These are phyloP conservation scores for Fusarium kyushuense DNA, from an alignment of 2,329 filamentous ascomycete species.

Conservation along the genomic window DNA sequence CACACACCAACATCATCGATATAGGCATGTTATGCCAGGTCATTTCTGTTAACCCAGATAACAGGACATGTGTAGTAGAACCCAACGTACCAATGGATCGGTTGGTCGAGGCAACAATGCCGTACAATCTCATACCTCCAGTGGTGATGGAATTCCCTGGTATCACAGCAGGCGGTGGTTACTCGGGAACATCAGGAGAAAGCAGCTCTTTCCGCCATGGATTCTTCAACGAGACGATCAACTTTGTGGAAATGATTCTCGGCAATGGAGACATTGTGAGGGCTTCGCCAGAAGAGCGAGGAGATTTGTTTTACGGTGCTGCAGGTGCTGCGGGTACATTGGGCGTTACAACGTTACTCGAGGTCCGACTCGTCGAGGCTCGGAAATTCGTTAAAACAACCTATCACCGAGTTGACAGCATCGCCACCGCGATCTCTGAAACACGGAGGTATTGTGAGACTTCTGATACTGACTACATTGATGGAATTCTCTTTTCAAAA, in stretches of 20 bases:
- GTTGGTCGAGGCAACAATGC: conserved; percentile 68
- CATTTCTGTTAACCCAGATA: conserved; percentile 11
- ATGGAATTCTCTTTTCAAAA: conserved; percentile 67
- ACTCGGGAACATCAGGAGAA: conserved; percentile 74
- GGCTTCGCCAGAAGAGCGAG: conserved; percentile 59
- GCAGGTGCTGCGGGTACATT: conserved; percentile 71
- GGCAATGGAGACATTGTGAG: conserved; percentile 66
- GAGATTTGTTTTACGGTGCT: conserved; percentile 69
- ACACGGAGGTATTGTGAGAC: conserved; percentile 48
- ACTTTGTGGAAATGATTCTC: conserved; percentile 72
- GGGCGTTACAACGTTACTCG: conserved; percentile 70
- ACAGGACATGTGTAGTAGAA: conserved; percentile 62
- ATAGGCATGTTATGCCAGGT: conserved; percentile 40
- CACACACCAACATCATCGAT: conserved; percentile 31
- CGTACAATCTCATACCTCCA: conserved; percentile 67
- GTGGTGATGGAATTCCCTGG: conserved; percentile 80
- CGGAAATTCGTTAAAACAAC: conserved; percentile 67
- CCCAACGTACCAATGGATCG: conserved; percentile 77
- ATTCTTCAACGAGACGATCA: conserved; percentile 73
- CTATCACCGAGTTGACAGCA: conserved; percentile 61
- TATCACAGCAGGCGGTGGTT: conserved; percentile 76
- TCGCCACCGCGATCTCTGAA: conserved; percentile 58
- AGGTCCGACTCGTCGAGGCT: conserved; percentile 67
- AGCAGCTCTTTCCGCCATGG: conserved; percentile 75
- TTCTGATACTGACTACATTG: conserved; percentile 65